Evolutionary conservation across 2,329 filamentous ascomycete species (phyloP), one percentile per base, ranked within the genome.

Genomic region (Fusarium euwallaceae): DNA sequence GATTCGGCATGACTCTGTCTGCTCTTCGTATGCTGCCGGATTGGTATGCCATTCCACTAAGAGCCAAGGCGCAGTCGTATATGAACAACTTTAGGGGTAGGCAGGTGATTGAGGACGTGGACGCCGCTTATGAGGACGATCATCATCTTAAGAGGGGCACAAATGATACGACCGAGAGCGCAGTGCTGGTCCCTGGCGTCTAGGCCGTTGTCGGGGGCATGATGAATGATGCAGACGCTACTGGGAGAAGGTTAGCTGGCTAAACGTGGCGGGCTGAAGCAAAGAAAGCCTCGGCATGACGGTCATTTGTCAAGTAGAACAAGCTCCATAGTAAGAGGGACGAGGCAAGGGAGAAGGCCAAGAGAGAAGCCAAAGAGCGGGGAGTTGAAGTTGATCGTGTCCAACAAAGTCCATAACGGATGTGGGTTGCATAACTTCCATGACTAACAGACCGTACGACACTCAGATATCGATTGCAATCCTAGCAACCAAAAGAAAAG

Each of bases 41-140:
- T 75, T 94, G 92, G 92, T 86, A 91, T 78, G 86, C 91, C 82
- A 85, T 88, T 74, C 78, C 81, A 17, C n/a, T 89, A 67, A 83
- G 91, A 72, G 84, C 85, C 36, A 81, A 82, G 69, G 81, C 80
- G 24, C 78, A 84, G 72, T 78, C 72, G 22, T 82, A 83, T 66
- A 88, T 88, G 86, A 72, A 74, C 29, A 81, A 83, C 53, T 88
- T 85, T 77, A 81, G 73, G 24, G 87, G 86, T 6, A 80, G 85
- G 48, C 86, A 88, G 80, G 86, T 88, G 24, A 84, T 88, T 29
- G 67, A 83, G 70, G 86, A 88, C 69, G 78, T 86, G 53, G 81
- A 84, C 36, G 81, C 79, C 70, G 81, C 83, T 63, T 85, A 85
- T 67, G 79, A 80, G 32, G 66, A 69, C 41, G 68, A 76, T 32